Conservation (phyloP, 129 eudicot species). For the Glebionis coronaria region DNA sequence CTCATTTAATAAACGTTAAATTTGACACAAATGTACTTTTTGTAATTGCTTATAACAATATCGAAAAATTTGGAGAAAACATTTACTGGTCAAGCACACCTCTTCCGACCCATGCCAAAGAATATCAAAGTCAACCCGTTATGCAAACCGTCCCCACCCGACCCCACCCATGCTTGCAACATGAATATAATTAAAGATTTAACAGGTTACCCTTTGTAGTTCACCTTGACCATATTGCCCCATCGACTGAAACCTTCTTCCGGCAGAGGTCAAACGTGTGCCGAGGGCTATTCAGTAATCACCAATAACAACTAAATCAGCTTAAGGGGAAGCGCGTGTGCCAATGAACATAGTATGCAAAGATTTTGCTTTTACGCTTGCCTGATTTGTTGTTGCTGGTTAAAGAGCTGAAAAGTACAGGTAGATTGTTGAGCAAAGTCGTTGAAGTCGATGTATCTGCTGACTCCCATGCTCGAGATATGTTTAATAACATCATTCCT, state of each 20-base stretch:
- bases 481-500: constrained; percentile 68
- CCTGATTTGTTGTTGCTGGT: constrained; percentile 63
- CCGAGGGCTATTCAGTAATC: constrained; percentile 69
- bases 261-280: constrained; percentile 76
- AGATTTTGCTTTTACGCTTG: constrained; percentile 36
- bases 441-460: constrained; percentile 80
- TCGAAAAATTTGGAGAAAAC: too few species aligned
- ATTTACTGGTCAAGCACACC: too few species aligned
- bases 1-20: too few species aligned
- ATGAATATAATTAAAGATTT: constrained; percentile 23
- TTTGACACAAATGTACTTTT: too few species aligned
- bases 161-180: constrained; percentile 1
- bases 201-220: constrained; percentile 60
- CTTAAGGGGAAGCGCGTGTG: constrained; percentile 17
- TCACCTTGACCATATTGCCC: constrained; percentile 97
- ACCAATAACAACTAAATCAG: constrained; percentile 25
- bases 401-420: constrained; percentile 45
- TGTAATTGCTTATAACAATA: too few species aligned
- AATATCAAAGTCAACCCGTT: too few species aligned
- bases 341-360: constrained; percentile 5
- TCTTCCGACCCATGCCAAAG: too few species aligned
- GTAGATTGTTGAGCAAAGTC: constrained; percentile 58
- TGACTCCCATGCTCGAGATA: constrained; percentile 87
- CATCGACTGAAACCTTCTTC: constrained; percentile 93
- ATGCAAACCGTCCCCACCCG: too few species aligned